Evolutionary conservation across 192 early-diverging fungal genomes (phyloP), one percentile per base, ranked within the genome.

Genomic region (Linderina pennispora): DNA sequence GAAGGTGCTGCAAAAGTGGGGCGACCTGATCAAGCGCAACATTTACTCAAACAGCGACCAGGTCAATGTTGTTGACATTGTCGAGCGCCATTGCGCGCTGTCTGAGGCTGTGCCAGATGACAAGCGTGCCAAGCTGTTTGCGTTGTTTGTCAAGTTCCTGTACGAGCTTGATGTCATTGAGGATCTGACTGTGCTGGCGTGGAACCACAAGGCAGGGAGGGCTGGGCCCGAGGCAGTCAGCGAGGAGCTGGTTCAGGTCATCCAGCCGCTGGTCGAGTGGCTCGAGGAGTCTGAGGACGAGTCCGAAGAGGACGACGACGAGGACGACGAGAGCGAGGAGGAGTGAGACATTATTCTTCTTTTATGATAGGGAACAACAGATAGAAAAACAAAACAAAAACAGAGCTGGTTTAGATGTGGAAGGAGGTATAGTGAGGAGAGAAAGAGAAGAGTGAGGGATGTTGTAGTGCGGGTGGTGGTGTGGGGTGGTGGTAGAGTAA

Each of bases 141-240:
- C 76, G 9, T 59, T 75, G 8, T 45, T 86, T 4, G 45, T 93
- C 43, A 70, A 72, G 38, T 40, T 76, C 26, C 53, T 89, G 33
- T 95, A 92, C 62, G 80, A 95, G 40, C 48, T 76, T 16, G 90
- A 94, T 58, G 65, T 97, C 31, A 40, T 90, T 17, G 87, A 89
- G 50, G 91, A 94, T 45, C 84, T 91, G 23, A 74, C 79, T 2
- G 76, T 97, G 37, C 36, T 90, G 16, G 58, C 53, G 17, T 97
- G 94, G 94, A 81, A 81, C 51, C 62, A 76, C 34, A 66, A 77
- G 31, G 55, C 58, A 17, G 55, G 65, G 10, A 73, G 70, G 41
- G 66, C 65, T 36, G 49, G 61, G 8, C 53, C 51, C 11, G 58
- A 53, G 10, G 42, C 55, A 0, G 75, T 74, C 13, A 45, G 74